Conservation (phyloP, 306 rosid species). For the Begonia masoniana region DNA sequence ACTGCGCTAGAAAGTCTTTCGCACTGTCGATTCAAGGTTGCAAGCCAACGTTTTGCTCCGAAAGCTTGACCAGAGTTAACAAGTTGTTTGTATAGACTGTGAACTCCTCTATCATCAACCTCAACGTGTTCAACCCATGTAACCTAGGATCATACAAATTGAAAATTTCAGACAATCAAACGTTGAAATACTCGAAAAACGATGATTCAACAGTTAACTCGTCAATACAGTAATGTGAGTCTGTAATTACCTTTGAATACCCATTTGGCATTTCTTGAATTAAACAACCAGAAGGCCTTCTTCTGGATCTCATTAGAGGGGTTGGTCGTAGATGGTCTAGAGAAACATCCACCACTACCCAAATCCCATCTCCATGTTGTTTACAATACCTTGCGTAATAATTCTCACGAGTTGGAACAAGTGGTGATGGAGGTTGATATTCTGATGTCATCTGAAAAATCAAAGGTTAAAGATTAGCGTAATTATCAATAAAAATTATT, state of each 20-base stretch:
- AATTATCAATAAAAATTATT: too few species aligned
- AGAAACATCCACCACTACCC: constrained; percentile 82
- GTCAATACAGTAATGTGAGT: too few species aligned
- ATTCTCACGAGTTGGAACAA: constrained; percentile 53
- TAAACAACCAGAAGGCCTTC: constrained; percentile 85
- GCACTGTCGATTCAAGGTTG: constrained; percentile 82
- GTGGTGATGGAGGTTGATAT: constrained; percentile 75
- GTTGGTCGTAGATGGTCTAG: constrained; percentile 41
- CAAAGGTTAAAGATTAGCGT: too few species aligned
- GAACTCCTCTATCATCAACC: constrained; percentile 87
- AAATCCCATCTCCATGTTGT: constrained; percentile 37
- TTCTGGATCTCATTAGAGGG: constrained; percentile 20
- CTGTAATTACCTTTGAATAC: constrained; percentile 40
- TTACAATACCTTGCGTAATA: constrained; percentile 65
- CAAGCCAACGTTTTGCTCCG: constrained; percentile 95
- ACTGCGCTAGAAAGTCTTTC: constrained; percentile 89
- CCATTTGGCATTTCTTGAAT: constrained; percentile 72
- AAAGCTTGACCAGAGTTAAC: constrained; percentile 76
- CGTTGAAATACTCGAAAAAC: too few species aligned
- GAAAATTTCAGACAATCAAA: too few species aligned
- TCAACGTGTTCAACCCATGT: constrained; percentile 95
- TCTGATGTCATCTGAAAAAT: constrained; percentile 46
- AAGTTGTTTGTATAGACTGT: constrained; percentile 68
- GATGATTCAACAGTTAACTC: too few species aligned
- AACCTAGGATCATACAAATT: constrained; percentile 27